Evolutionary conservation across 352 stramenopile species (phyloP), one percentile per base, ranked within the genome.

Genomic region (Lagenidium sp.): DNA sequence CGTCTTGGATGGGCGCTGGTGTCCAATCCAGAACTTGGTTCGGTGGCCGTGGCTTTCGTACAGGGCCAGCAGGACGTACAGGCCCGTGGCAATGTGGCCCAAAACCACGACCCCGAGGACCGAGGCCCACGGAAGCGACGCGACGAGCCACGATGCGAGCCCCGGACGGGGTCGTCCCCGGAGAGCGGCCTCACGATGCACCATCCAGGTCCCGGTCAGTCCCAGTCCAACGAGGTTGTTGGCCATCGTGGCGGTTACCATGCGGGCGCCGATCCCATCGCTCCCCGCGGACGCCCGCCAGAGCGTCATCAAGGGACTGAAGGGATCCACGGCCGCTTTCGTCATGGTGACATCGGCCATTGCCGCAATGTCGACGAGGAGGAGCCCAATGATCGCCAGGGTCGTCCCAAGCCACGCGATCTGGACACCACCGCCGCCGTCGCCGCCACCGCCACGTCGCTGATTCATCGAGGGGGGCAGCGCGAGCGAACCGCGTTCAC

Each of bases 61-160:
- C 15, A 92, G 55, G 19, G 79, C 76, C n/a, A 66, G 55, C n/a
- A 89, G 32, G 4, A 87, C 35, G 57, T 92, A 92, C 5, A 64
- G 21, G 38, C 71, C 79, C 8, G 78, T 77, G 0, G 67, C 68
- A 4, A 77, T 41, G 41, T 92, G 78, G 1, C 79, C 79, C 3
- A 86, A 35, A 45, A 37, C 65, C 15, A 82, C 12, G 18, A 86
- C 47, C 0, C 40, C 54, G 7, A 36, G 25, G 0, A 82, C 29
- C 6, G 45, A 42, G 1, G 32, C 29, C 39, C 39, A 57, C 18
- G 36, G 57, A 16, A 57, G 10, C 5, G 15, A 28, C 25, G 13
- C 23, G 1, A 39, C 1, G n/a, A 59, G 34, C 2, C 36, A 53
- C 4, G 18, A 12, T 19, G 34, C 19, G 13, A 46, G 19, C 2